Conservation (phyloP, 2,329 filamentous ascomycete genomes). For the Fusarium verrucosum region DNA sequence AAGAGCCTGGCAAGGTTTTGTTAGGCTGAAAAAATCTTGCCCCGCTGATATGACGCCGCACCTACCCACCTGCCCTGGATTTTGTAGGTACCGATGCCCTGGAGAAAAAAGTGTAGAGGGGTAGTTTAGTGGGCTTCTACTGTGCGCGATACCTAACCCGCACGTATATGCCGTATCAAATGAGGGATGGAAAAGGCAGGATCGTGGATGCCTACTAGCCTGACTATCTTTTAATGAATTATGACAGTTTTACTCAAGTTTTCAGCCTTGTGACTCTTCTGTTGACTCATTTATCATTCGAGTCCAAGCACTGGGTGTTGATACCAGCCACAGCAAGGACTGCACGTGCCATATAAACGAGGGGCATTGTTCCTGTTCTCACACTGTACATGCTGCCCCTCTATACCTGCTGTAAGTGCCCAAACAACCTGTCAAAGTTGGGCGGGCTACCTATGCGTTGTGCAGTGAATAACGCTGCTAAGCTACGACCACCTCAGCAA, state of each 20-base stretch:
- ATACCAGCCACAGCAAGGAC: constrained; percentile 17
- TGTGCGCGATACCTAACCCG: background rate
- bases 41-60: constrained; percentile 51
- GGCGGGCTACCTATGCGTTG: constrained; percentile 8
- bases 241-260: background rate
- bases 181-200: constrained; percentile 8
- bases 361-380: constrained; percentile 12
- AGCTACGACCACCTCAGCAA: constrained; percentile 21
- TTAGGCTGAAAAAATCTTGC: constrained; percentile 53
- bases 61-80: background rate
- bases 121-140: constrained; percentile 19
- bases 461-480: constrained; percentile 29
- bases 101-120: constrained; percentile 41
- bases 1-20: constrained; percentile 28
- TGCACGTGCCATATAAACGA: constrained; percentile 31
- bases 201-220: too few species aligned
- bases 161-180: constrained; percentile 2
- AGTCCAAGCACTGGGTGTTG: constrained; percentile 11
- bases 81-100: constrained; percentile 1
- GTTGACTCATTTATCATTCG: background rate
- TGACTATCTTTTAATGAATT: background rate
- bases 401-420: constrained; percentile 19
- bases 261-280: constrained; percentile 3
- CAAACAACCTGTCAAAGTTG: background rate
- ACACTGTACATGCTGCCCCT: constrained; percentile 40